These are phyloP conservation scores for Trifolium subterraneum DNA, from an alignment of 306 rosid genomes.

Conservation along the genomic window DNA sequence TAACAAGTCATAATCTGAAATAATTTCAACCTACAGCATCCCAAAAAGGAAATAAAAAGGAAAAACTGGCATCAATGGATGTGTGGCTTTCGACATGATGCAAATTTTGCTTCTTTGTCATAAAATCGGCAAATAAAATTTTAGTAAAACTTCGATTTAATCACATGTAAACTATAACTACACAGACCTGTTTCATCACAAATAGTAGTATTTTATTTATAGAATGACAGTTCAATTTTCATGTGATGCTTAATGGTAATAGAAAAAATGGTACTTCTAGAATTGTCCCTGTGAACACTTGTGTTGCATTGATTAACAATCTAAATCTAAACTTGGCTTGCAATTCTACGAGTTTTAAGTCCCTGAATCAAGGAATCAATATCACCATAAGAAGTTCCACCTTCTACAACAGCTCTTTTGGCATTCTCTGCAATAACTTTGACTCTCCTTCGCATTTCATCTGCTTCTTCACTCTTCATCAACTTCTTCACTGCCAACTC, in stretches of 20 bases:
- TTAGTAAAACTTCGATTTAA: too few relatives aligned
- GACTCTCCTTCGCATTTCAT: constrained; percentile 55
- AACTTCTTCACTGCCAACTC: constrained; percentile 42
- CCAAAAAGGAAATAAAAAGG: neutral
- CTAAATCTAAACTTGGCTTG: neutral
- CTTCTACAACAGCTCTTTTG: constrained; percentile 56
- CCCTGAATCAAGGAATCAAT: constrained; percentile 53
- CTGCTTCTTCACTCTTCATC: constrained; percentile 57
- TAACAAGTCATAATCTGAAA: constrained; percentile 92
- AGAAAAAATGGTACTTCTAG: neutral
- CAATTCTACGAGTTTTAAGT: constrained; percentile 23
- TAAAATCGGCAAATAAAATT: constrained; percentile 54
- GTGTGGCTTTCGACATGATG: constrained; percentile 73
- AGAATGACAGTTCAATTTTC: too few relatives aligned
- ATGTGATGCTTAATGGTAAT: too few relatives aligned
- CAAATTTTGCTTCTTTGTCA: constrained; percentile 71
- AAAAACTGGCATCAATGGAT: constrained; percentile 59
- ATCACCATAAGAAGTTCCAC: constrained; percentile 57
- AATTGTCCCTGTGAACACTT: neutral
- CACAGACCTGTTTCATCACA: too few relatives aligned
- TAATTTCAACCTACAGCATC: constrained; percentile 83
- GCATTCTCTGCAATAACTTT: constrained; percentile 48
- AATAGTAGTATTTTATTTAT: too few relatives aligned
- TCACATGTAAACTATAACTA: too few relatives aligned
- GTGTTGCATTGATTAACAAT: neutral